phyloP scores from a whole-genome alignment of 176 grass and related monocot genomes.

The Musa itinerans region DNA sequence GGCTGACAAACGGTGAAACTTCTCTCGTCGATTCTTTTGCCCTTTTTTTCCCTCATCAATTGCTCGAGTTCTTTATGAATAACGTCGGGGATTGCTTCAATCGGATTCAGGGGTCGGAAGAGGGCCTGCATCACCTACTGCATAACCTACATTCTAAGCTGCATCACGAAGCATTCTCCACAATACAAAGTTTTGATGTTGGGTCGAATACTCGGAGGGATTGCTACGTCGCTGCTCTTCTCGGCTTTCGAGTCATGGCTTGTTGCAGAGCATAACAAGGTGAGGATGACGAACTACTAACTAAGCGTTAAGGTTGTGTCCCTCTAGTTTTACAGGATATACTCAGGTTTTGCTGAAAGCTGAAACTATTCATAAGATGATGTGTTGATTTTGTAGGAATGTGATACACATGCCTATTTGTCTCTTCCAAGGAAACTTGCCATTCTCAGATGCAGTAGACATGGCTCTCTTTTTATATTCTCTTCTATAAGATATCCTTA shows the following conservation, averaged over 20 bases:
- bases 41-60: too few species aligned
- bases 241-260: neutral
- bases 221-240: neutral
- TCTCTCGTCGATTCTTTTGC: neutral
- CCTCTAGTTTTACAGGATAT: too few species aligned
- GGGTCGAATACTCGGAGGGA: conserved; percentile 1
- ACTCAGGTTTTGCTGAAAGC: too few species aligned
- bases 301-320: neutral
- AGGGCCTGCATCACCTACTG: conserved; percentile 86
- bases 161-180: conserved; percentile 61
- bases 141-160: conserved; percentile 85
- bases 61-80: too few species aligned
- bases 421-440: too few species aligned
- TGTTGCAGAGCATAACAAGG: conserved; percentile 1
- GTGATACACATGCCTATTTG: too few species aligned
- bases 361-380: too few species aligned
- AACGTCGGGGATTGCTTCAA: neutral
- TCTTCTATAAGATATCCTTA: too few species aligned
- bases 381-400: too few species aligned
- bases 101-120: conserved; percentile 55
- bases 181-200: neutral
- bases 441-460: too few species aligned
- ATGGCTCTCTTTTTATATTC: too few species aligned
- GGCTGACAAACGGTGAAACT: conserved; percentile 77
- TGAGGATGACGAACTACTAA: neutral